phyloP scores from a whole-genome alignment of 2,329 filamentous ascomycete genomes.

The Grosmannia huntii region DNA sequence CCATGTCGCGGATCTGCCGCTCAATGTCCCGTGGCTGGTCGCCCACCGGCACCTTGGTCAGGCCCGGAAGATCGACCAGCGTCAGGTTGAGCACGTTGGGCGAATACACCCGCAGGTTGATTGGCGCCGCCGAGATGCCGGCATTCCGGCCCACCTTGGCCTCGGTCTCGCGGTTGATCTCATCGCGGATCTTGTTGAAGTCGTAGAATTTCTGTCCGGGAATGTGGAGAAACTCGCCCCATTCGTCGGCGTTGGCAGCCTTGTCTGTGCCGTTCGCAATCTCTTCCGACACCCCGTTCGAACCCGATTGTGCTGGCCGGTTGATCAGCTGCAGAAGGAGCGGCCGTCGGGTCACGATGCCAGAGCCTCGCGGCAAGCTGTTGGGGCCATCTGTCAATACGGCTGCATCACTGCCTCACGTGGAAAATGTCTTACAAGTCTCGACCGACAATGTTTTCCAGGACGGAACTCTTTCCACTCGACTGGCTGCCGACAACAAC shows the following conservation, averaged over 20 bases:
- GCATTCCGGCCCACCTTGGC: constrained; percentile 72
- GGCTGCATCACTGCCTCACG: too few species aligned
- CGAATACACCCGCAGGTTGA: constrained; percentile 97
- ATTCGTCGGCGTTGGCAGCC: constrained; percentile 86
- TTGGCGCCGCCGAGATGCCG: constrained; percentile 92
- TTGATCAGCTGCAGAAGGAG: constrained; percentile 98
- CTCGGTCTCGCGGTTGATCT: constrained; percentile 76
- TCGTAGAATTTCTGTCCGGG: constrained; percentile 83
- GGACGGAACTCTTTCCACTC: constrained; percentile 95
- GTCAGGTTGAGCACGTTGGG: constrained; percentile 94
- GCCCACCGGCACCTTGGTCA: constrained; percentile 97
- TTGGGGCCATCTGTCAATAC: neutral
- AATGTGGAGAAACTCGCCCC: constrained; percentile 97
- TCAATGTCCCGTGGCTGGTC: constrained; percentile 97
- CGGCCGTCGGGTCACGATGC: constrained; percentile 91
- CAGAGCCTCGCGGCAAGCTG: constrained; percentile 90
- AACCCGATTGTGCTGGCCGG: constrained; percentile 49
- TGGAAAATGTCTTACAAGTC: constrained; percentile 60
- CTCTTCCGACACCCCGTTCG: constrained; percentile 62
- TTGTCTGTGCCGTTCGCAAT: constrained; percentile 60
- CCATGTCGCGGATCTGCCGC: constrained; percentile 93
- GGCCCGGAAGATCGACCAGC: constrained; percentile 83
- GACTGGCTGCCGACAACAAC: constrained; percentile 97
- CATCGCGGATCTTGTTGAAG: constrained; percentile 95
- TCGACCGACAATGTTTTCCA: constrained; percentile 97